Evolutionary conservation across 2,329 filamentous ascomycete genomes (phyloP).

Genomic region (Paramyrothecium sp.): DNA sequence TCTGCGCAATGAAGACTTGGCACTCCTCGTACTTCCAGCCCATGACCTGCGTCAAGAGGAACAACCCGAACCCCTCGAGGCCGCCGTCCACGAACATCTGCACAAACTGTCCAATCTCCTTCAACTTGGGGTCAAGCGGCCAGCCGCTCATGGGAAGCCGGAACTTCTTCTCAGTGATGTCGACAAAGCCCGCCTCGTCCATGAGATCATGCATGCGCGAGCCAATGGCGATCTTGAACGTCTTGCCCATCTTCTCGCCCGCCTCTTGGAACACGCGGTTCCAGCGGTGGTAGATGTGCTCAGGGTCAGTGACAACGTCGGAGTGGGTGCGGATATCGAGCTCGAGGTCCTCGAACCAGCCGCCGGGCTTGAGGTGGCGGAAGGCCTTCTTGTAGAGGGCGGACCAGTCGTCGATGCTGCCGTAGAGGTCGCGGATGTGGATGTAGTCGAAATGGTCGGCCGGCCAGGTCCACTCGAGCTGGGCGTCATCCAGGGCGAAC

Average conservation of each 20-base stretch:
- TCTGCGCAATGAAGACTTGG: not conserved
- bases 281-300: not conserved
- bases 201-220: not conserved
- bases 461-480: conserved; percentile 37
- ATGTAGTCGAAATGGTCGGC: conserved; percentile 17
- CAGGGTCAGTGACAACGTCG: not conserved
- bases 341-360: not conserved
- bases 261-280: not conserved
- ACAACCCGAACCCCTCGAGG: not conserved
- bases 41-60: not conserved
- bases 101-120: not conserved
- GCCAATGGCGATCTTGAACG: not conserved
- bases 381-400: not conserved
- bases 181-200: not conserved
- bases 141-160: not conserved
- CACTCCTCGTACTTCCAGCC: not conserved
- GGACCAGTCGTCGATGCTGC: conserved; percentile 21
- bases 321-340: not conserved
- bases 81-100: not conserved
- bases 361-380: not conserved
- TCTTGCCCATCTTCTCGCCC: not conserved
- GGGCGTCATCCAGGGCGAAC: conserved; percentile 28
- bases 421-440: conserved; percentile 20
- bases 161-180: not conserved
- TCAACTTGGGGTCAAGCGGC: not conserved